phyloP scores from a whole-genome alignment of 129 eudicot genomes.

The Saussurea involucrata region DNA sequence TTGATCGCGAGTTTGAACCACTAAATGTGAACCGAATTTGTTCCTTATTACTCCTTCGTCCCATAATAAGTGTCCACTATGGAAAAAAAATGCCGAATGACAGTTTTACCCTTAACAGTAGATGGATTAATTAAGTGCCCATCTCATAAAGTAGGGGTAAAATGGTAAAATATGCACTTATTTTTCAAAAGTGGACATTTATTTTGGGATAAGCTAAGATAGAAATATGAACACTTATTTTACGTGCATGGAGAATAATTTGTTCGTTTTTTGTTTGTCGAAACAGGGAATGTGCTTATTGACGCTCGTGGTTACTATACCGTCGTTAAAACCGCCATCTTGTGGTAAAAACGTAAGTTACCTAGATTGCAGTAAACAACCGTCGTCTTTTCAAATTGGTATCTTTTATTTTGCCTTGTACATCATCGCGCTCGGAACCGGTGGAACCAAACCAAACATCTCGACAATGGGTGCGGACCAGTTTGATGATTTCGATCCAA shows the following conservation, averaged over 20 bases:
- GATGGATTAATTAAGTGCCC: too few species aligned
- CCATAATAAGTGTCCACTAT: too few species aligned
- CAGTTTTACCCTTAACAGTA: too few species aligned
- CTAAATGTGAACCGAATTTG: not conserved
- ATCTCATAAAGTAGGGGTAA: too few species aligned
- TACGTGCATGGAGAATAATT: not conserved
- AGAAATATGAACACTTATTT: not conserved
- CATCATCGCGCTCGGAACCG: slow-evolving; percentile 71
- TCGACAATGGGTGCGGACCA: slow-evolving; percentile 92
- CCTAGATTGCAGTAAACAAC: slow-evolving; percentile 45
- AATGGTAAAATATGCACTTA: too few species aligned
- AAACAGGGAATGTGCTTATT: slow-evolving; percentile 67
- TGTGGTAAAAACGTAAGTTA: slow-evolving; percentile 42
- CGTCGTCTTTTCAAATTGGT: slow-evolving; percentile 54
- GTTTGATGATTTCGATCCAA: slow-evolving; percentile 70
- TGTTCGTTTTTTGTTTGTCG: not conserved
- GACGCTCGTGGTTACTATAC: slow-evolving; percentile 67
- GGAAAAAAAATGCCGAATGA: too few species aligned
- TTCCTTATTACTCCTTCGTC: too few species aligned
- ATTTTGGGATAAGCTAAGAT: too few species aligned
- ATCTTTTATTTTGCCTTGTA: slow-evolving; percentile 65
- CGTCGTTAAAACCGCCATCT: slow-evolving; percentile 52
- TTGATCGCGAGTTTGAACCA: not conserved
- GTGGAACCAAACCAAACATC: slow-evolving; percentile 87
- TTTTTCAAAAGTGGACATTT: too few species aligned